Percentiles rank a stretch among this genome's conserved stretches.
These are phyloP conservation scores for Aureococcus anophagefferens DNA, from an alignment of 108 stramenopile genomes.

Conservation along the genomic window DNA sequence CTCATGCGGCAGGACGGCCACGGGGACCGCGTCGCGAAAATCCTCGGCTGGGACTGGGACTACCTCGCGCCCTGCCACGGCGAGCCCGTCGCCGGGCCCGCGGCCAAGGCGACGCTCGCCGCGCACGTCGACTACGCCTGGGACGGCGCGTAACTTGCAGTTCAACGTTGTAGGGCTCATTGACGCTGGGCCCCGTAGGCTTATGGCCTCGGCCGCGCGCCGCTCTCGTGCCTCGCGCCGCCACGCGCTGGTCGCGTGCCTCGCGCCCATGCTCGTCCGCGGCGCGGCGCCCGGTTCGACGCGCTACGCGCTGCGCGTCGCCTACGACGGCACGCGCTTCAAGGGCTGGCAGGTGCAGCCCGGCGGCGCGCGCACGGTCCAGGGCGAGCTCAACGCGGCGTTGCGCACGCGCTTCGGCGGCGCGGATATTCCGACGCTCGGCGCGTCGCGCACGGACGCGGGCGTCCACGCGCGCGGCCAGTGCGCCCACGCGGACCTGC, in stretches of 20 bases:
- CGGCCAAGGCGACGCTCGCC: neutral
- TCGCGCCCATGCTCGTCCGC: too few species aligned
- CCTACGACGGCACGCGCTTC: constrained; percentile 34
- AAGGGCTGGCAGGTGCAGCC: constrained; percentile 25
- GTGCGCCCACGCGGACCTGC: neutral
- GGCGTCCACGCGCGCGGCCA: constrained; percentile 18
- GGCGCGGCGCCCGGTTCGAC: too few species aligned
- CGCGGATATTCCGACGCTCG: neutral
- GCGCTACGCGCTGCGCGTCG: constrained; percentile 32
- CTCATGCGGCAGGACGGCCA: constrained; percentile 52
- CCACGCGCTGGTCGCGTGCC: too few species aligned
- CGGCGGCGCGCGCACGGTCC: constrained; percentile 20
- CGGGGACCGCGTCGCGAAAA: neutral
- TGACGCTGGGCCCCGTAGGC: too few species aligned
- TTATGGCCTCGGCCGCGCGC: too few species aligned
- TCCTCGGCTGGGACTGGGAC: neutral
- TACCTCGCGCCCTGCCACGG: constrained; percentile 2
- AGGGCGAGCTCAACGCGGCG: constrained; percentile 8
- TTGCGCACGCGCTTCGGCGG: neutral
- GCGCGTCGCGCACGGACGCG: neutral
- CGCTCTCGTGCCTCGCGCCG: too few species aligned
- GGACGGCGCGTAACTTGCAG: too few species aligned
- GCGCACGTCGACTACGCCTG: neutral
- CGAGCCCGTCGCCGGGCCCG: neutral
- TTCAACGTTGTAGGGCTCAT: too few species aligned